A percentile compares a stretch with the other conserved stretches of the same genome.
phyloP scores from a whole-genome alignment of 1,284 basidiomycete genomes.

The Athelia sp. region DNA sequence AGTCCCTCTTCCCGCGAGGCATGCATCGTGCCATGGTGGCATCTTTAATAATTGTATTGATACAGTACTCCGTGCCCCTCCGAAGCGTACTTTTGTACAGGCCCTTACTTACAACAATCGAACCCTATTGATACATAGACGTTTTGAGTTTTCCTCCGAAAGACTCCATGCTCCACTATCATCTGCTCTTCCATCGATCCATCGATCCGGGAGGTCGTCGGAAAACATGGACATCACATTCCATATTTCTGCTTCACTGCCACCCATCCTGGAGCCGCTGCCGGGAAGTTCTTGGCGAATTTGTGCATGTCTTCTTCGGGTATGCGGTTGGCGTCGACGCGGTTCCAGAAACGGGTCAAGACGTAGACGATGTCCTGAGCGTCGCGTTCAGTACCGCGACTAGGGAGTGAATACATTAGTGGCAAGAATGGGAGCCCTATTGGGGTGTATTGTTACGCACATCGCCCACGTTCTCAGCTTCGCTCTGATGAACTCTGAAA shows the following conservation, averaged over 20 bases:
- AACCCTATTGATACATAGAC: no score
- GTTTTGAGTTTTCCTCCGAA: no score
- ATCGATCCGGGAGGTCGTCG: no score
- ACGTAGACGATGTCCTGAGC: slow-evolving; percentile 68
- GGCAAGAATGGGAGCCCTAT: slow-evolving; percentile 11
- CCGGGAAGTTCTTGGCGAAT: slow-evolving; percentile 51
- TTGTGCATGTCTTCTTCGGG: slow-evolving; percentile 75
- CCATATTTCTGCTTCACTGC: slow-evolving; percentile 70
- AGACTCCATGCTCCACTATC: no score
- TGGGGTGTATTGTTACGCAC: slow-evolving; percentile 41
- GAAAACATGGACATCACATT: slow-evolving; percentile 22
- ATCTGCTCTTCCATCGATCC: no score
- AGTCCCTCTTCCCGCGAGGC: no score
- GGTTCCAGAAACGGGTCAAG: slow-evolving; percentile 67
- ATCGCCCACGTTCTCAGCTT: slow-evolving; percentile 75
- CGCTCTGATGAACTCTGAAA: slow-evolving; percentile 75
- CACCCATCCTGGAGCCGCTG: slow-evolving; percentile 60
- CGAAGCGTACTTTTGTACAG: no score
- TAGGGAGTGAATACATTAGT: slow-evolving; percentile 22
- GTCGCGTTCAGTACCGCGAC: slow-evolving; percentile 61
- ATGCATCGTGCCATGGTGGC: no score
- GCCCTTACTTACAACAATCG: no score
- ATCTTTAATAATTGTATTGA: no score
- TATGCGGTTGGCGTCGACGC: slow-evolving; percentile 75
- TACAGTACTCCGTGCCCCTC: no score